Evolutionary conservation across 2,329 filamentous ascomycete genomes (phyloP).

Genomic region (Fusarium sp.): DNA sequence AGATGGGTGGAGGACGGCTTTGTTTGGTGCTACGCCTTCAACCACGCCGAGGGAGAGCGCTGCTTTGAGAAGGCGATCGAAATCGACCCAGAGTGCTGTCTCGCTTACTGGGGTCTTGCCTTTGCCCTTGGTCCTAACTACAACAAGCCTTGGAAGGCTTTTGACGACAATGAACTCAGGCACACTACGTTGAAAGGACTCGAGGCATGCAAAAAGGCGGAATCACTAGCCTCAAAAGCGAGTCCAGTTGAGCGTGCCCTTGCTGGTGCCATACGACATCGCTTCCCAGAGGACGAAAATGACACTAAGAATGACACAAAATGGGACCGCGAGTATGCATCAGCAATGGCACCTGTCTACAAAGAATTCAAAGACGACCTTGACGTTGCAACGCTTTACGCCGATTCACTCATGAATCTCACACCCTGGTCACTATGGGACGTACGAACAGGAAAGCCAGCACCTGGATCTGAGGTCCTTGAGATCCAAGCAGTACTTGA

Average conservation of each 20-base stretch:
- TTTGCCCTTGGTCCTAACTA: constrained; percentile 79
- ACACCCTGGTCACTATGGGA: constrained; percentile 59
- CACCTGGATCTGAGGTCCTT: constrained; percentile 49
- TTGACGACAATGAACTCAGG: constrained; percentile 41
- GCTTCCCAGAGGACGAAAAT: constrained; percentile 66
- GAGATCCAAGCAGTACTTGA: constrained; percentile 54
- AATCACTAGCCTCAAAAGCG: constrained; percentile 26
- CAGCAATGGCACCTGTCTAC: constrained; percentile 53
- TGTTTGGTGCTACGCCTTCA: constrained; percentile 77
- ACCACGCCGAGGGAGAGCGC: constrained; percentile 73
- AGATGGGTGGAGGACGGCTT: constrained; percentile 76
- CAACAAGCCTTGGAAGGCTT: constrained; percentile 74
- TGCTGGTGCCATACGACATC: constrained; percentile 69
- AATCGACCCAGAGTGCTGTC: constrained; percentile 65
- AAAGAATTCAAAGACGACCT: constrained; percentile 53
- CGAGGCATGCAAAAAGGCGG: constrained; percentile 32
- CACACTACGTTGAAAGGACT: constrained; percentile 33
- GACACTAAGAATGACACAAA: constrained; percentile 58
- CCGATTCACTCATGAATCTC: constrained; percentile 59
- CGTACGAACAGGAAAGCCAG: constrained; percentile 51
- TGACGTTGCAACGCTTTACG: constrained; percentile 49
- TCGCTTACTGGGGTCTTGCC: constrained; percentile 76
- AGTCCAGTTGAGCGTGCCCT: constrained; percentile 68
- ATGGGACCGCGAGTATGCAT: constrained; percentile 50
- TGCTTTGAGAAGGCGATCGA: constrained; percentile 71